Base-by-base conservation (phyloP, 495 filamentous ascomycete genomes). In the Astrothelium macrocarpum region DNA sequence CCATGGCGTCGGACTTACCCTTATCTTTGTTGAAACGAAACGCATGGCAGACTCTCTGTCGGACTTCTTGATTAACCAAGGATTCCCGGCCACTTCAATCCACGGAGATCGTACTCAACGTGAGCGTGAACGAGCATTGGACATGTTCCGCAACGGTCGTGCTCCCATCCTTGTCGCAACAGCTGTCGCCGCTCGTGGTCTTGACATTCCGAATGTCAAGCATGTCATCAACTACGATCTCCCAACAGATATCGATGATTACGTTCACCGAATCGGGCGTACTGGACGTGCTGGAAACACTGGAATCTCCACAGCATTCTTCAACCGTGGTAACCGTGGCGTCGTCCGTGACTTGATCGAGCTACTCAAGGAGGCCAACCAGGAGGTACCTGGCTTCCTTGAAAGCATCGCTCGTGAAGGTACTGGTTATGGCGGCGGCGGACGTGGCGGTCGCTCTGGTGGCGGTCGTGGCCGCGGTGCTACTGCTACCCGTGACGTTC, bases 191-290 rank as follows among this genome's bases (percentile, higher is more conserved):
- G 95, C 94, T 68, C 91, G 94, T 85, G 84, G 81, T 70, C 84
- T 97, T 16, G 94, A 98, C 85, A 97, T 98, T 65, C 94, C 94
- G 34, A 97, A 98, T 68, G 94, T 98, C 67, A 96, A 87, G 59
- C 94, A 98, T 79, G 95, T 98, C 65, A 85, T 98, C 82, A 98
- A 97, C 82, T 98, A 98, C 76, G 94, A 98, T 76, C 85, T 98
- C 32, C 95, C 95, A 63, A 97, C 91, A 59, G 95, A 98, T 73
- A 96, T 98, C 70, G 94, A 98, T 71, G 94, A 98, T 80, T 98
- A 98, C 70, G 95, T 98, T 64, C 94, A 98, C 78, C 90, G 94
- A 76, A 98, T 97, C 74, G 94, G 94, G 86, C 95, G 94, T 92
- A 98, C 94, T 64, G 94, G 95, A 71, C 94, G 94, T 89, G 95